Base-by-base conservation (phyloP, 805 yeast genomes). In the Candida berthetii region DNA sequence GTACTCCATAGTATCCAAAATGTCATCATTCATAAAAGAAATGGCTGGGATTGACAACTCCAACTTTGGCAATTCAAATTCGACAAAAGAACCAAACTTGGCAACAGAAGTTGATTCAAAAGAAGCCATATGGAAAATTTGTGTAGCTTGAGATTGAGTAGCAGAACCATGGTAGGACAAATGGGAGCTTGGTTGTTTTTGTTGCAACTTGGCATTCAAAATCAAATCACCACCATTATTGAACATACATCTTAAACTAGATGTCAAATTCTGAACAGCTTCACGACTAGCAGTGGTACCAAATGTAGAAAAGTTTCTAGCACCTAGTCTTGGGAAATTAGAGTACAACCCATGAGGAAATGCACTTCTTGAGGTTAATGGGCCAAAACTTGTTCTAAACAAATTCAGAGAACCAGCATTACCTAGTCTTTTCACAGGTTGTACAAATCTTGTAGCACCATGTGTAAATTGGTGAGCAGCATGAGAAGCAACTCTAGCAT, bases 251-350 rank as follows among this genome's bases (percentile, higher is more conserved):
- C 74, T 62, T 17, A 71, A 36, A 7, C 76, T 77, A 25, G 73
- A 58, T 1, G 84, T 76, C 58, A 82, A 63, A 52, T 72, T 78
- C 45, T 66, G 65, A 22, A 77, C 81, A 42, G 82, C 85, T 49
- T 80, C 81, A 41, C 71, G 74, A 2, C 81, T 64, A 13, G 60
- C 52, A 14, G 55, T 55, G 5, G 58, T 57, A 7, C 70, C 66
- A 45, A 56, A 65, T 1, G 68, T 60, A 10, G 68, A 60, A 41
- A 61, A 69, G 53, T 61, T 60, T 53, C 74, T 57, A 1, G 65
- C 55, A 36, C 62, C 63, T 19, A 65, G 61, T 36, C 54, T 52
- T 7, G 58, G 51, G 43, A 68, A 69, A 43, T 64, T 56, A 24
- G 58, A 52, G 42, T 66, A 69, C 18, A 68, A 48, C 3, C 61